Percentiles rank a stretch among this genome's conserved stretches.
phyloP scores from a whole-genome alignment of 2,329 filamentous ascomycete species.

The Ophiostoma fasciatum region DNA sequence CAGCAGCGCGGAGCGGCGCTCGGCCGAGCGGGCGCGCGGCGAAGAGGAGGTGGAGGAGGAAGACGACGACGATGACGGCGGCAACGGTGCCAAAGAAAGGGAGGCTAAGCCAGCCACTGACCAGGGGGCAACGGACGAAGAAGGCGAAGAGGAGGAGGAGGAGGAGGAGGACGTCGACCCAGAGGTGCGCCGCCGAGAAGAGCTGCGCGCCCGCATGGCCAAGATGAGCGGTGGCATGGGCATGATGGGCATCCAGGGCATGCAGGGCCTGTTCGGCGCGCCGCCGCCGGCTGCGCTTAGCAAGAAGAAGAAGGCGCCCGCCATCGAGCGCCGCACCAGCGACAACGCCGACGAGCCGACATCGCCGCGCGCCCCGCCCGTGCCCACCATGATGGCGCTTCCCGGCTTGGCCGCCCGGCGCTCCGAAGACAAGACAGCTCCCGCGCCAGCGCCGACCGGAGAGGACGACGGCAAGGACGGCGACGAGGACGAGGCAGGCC shows the following conservation, averaged over 20 bases:
- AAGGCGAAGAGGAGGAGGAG: conserved; percentile 43
- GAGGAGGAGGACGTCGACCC: conserved; percentile 79
- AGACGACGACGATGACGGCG: background rate
- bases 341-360: conserved; percentile 30
- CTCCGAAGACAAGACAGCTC: conserved; percentile 24
- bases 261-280: conserved; percentile 82
- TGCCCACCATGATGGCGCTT: conserved; percentile 47
- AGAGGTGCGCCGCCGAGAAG: conserved; percentile 70
- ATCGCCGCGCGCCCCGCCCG: conserved; percentile 35
- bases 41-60: background rate
- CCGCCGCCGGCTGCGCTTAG: conserved; percentile 36
- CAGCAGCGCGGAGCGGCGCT: background rate
- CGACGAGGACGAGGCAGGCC: conserved; percentile 16
- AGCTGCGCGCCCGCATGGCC: conserved; percentile 87
- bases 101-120: too few relatives aligned
- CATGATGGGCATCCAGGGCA: conserved; percentile 68
- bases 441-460: conserved; percentile 10
- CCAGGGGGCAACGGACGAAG: conserved; percentile 13
- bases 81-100: background rate
- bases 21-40: background rate
- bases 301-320: conserved; percentile 39
- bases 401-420: conserved; percentile 55
- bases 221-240: conserved; percentile 98
- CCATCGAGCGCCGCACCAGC: conserved; percentile 24
- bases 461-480: conserved; percentile 20